phyloP scores from a whole-genome alignment of 2,329 filamentous ascomycete species.

The Sarocladium kiliense region DNA sequence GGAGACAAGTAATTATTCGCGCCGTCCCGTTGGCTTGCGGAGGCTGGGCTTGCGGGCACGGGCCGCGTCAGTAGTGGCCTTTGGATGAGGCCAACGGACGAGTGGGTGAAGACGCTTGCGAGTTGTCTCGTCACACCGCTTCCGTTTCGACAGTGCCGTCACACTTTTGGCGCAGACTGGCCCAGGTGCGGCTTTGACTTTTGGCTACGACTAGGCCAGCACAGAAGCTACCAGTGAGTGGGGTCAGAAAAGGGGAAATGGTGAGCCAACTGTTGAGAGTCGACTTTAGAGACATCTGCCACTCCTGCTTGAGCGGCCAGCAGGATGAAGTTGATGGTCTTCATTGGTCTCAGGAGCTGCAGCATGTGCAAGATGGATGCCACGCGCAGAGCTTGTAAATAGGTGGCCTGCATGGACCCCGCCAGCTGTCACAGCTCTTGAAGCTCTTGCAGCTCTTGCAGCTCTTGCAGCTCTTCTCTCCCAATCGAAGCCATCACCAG shows the following conservation, averaged over 20 bases:
- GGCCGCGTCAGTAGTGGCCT: background rate
- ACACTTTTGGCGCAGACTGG: background rate
- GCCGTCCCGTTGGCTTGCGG: conserved; percentile 5
- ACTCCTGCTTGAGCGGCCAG: background rate
- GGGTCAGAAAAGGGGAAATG: background rate
- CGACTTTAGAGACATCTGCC: background rate
- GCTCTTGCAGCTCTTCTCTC: background rate
- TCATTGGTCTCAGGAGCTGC: background rate
- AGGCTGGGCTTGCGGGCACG: background rate
- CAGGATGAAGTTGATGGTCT: background rate
- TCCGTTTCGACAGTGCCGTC: background rate
- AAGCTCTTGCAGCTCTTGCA: no score
- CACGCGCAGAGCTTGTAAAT: background rate
- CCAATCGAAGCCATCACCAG: background rate
- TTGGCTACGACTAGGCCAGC: background rate
- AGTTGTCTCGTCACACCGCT: conserved; percentile 5
- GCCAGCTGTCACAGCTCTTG: conserved; percentile 3
- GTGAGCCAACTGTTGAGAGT: background rate
- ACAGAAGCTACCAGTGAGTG: background rate
- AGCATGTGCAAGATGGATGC: background rate
- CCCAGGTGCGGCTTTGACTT: background rate
- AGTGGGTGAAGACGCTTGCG: background rate
- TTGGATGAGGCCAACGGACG: background rate
- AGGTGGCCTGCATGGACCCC: background rate
- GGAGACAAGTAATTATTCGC: background rate